A percentile compares a stretch with the other conserved stretches of the same genome.
Evolutionary conservation across 495 filamentous ascomycete species (phyloP).

Genomic region (Neurospora sp.): DNA sequence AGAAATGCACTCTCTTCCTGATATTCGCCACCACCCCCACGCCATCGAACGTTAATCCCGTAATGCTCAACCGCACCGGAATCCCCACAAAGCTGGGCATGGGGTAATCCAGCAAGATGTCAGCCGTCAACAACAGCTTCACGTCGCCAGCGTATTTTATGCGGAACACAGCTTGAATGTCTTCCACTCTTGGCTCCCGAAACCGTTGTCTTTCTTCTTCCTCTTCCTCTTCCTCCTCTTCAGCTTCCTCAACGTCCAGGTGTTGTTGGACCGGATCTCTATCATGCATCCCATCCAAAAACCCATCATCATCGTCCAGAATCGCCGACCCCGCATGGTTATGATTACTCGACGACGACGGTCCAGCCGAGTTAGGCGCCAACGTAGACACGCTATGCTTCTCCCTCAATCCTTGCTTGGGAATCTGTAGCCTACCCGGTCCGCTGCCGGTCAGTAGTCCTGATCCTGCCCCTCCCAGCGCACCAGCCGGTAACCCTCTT

Average conservation of each 20-base stretch:
- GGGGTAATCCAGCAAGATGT: conserved; percentile 93
- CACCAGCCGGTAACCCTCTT: too few species aligned
- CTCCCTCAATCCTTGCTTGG: conserved; percentile 24
- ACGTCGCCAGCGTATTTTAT: conserved; percentile 81
- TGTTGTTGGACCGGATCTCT: background rate
- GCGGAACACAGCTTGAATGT: conserved; percentile 83
- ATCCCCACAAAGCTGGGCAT: conserved; percentile 95
- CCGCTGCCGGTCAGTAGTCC: background rate
- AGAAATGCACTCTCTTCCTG: conserved; percentile 74
- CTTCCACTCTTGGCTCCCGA: conserved; percentile 46
- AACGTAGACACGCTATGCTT: conserved; percentile 46
- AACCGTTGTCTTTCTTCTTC: conserved; percentile 21
- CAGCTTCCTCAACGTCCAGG: conserved; percentile 1
- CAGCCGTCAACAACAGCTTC: conserved; percentile 76
- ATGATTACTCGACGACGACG: conserved; percentile 15
- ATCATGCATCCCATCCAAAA: background rate
- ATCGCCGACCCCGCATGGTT: conserved; percentile 9
- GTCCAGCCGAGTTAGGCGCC: conserved; percentile 32
- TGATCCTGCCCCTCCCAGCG: too few species aligned
- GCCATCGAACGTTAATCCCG: conserved; percentile 87
- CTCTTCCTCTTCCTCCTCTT: conserved; percentile 19
- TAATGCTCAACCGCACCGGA: conserved; percentile 83
- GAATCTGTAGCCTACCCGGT: background rate
- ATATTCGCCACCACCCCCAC: conserved; percentile 88
- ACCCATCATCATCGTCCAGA: conserved; percentile 4